Evolutionary conservation across 1,139 yeast genomes (phyloP), one percentile per base, ranked within the genome.

Genomic region (Casaregolazyma suthepensis): DNA sequence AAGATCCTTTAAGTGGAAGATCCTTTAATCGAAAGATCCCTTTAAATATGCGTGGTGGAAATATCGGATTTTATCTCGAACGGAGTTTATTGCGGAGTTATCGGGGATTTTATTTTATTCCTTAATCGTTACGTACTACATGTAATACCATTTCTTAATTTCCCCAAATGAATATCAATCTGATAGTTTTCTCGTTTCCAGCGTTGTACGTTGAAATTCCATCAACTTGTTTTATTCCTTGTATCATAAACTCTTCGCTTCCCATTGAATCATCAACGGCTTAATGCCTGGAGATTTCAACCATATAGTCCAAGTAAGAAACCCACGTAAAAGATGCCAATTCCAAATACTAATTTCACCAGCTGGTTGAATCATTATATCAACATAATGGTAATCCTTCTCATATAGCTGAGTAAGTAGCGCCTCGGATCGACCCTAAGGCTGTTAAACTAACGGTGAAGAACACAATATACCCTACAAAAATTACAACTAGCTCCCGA

Each of bases 381-480:
- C 29, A 52, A 13, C 56, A 59, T n/a, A 53, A 49, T 12, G 54
- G 51, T 43, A 58, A 56, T 46, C 59, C 63, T 2, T 53, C 54
- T 26, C 50, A 53, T 18, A 59, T 62, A 19, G 48, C 57, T 45
- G 53, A 46, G 60, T 58, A 52, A 43, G 60, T 45, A 10, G n/a
- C n/a, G n/a, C 23, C 18, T 38, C 10, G 2, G 12, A 26, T 9
- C 6, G 31, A 26, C 31, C 18, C 26, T 44, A 18, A 19, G 22
- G 18, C 7, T n/a, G 17, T n/a, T 13, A 40, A 46, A 38, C 38
- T 35, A 22, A 50, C 55, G n/a, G 26, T 17, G 15, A 22, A 62
- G 65, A 37, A 60, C 77, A 15, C 87, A 82, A 58, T 68, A 70
- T 18, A 67, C 71, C 50, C 71, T 82, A 15, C 83, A 79, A 57